Base-by-base conservation (phyloP, 108 stramenopile genomes). In the Pseudonitzschia multiseries region DNA sequence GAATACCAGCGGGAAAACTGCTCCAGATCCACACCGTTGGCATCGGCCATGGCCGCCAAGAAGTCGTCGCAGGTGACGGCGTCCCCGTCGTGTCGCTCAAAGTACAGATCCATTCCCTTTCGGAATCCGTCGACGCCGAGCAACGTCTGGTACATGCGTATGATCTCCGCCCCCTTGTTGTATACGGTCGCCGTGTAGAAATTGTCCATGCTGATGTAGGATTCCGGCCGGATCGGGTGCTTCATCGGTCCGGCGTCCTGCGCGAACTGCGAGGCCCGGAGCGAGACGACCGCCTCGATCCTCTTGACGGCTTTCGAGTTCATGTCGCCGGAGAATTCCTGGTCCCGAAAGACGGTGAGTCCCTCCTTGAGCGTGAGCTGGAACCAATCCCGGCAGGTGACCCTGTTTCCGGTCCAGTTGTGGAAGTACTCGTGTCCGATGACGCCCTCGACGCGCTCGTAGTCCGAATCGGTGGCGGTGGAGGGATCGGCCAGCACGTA, bases 321-420 rank as follows among this genome's bases (percentile, higher is more conserved):
- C 96, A 98, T 96, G 76, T 97, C 97, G 0, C 89, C 94, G 33
- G 81, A 81, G 67, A 98, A 98, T 61, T 94, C 89, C 69, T 87
- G 93, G 59, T 88, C 84, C 0, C 99, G 89, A 78, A 97, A 99
- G 0, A 99, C 99, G 10, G 99, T 99, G 40, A 99, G 80, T n/a
- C 99, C 99, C 71, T 98, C 98, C 81, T 99, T 99, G 22, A 99
- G 69, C 0, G 98, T 98, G 24, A 99, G 85, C 83, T 97, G 95
- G 80, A 99, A 98, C 99, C 99, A 99, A 87, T 98, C 98, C 14
- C 95, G 86, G 73, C 96, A 97, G 9, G 99, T 99, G 4, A 99
- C 99, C 43, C 99, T 88, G 73, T 99, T 99, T 13, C 99, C 97
- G n/a, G 69, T 69, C 53, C 69, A 69, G 53, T 69, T 99, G 87